Base-by-base conservation (phyloP, 2,329 filamentous ascomycete species). In the Tolypocladium amazonense region DNA sequence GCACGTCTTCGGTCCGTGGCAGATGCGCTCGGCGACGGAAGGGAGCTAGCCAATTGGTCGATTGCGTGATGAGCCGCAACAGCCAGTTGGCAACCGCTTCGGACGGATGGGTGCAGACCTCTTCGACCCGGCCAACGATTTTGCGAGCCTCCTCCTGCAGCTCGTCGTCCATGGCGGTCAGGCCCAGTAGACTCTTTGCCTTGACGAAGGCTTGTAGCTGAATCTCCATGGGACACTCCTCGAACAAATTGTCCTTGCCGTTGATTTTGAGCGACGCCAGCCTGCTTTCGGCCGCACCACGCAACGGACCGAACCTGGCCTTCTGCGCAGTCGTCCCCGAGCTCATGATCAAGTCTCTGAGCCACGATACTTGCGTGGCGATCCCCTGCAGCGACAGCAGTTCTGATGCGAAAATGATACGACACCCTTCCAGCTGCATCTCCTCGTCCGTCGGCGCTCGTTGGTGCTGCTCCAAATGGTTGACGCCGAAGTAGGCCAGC, bases 141-240 rank as follows among this genome's bases (percentile, higher is more conserved):
- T 76, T 78, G 65, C 82, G 83, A 20, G 83, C 82, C 68, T 86
- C 81, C 8, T 76, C 73, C 66, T 86, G 83, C 20, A 87, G 76
- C 69, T 87, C 84, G 6, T 79, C 72, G 59, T 86, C 82, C 73
- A 81, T 81, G 20, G 82, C 76, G 0, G 81, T 84, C 65, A 87
- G 66, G n/a, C 83, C 84, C 11, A 87, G 69, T 59, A 83, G 65
- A 56, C 73, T 71, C 67, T 77, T 80, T 11, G 76, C 75, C 62
- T 74, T 76, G 58, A 83, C 81, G 65, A 79, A 85, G 54, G 81
- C 77, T 6, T 78, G 77, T 27, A 85, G 74, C 58, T 81, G 77
- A n/a, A 68, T 68, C 67, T 85, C 82, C 66, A 85, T 75, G 2
- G 80, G 79, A 62, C 82, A 84, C 56, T 75, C 72, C 64, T 84